These are phyloP conservation scores for Nematocida ironsii DNA, from an alignment of 371 early-diverging fungal species.

Conservation along the genomic window DNA sequence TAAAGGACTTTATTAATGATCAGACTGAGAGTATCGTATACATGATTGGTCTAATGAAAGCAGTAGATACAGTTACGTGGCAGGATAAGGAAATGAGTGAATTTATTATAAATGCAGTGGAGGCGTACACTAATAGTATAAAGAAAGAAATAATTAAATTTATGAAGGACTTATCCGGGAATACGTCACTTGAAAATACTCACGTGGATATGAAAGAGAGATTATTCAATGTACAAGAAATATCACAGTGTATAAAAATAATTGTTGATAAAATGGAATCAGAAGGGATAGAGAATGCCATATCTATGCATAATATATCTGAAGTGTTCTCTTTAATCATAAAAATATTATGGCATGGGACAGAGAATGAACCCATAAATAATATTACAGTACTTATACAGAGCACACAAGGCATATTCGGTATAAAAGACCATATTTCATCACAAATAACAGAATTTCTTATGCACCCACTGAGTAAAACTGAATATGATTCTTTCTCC, in stretches of 20 bases:
- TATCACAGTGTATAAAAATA: not conserved
- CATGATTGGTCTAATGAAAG: constrained; percentile 16
- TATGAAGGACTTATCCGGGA: not conserved
- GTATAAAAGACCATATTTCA: not conserved
- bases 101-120: constrained; percentile 16
- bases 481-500: not conserved
- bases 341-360: not conserved
- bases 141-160: constrained; percentile 4
- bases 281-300: constrained; percentile 8
- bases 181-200: not conserved
- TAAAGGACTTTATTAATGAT: constrained; percentile 22
- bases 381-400: not conserved
- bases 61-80: constrained; percentile 5
- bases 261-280: not conserved
- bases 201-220: not conserved
- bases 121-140: constrained; percentile 1
- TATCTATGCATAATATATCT: not conserved
- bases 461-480: not conserved
- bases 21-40: constrained; percentile 12
- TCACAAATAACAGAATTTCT: constrained; percentile 9
- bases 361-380: not conserved
- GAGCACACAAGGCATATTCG: not conserved
- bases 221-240: not conserved
- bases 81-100: constrained; percentile 16
- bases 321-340: constrained; percentile 4